phyloP scores from a whole-genome alignment of 2,329 filamentous ascomycete species.

The Daldinia sp. region DNA sequence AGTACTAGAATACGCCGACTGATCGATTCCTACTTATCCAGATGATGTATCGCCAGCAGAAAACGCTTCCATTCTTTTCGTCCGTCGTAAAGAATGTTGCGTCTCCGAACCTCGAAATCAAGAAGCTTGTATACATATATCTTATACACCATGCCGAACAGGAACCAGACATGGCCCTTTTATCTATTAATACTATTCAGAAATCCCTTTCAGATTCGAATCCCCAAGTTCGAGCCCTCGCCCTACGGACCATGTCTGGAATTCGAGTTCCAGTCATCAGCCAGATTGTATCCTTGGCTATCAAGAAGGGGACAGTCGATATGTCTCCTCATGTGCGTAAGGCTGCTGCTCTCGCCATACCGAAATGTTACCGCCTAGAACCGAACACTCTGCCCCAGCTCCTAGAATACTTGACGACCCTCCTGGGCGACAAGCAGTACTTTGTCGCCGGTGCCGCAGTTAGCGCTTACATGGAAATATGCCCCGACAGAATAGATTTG shows the following conservation, averaged over 20 bases:
- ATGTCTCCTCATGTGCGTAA: slow-evolving; percentile 96
- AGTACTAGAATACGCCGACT: slow-evolving; percentile 28
- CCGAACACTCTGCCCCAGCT: slow-evolving; percentile 87
- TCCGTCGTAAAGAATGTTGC: slow-evolving; percentile 98
- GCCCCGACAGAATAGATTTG: slow-evolving; percentile 86
- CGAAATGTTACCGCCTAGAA: slow-evolving; percentile 94
- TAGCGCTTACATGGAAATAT: slow-evolving; percentile 87
- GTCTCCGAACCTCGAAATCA: slow-evolving; percentile 92
- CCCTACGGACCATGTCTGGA: slow-evolving; percentile 95
- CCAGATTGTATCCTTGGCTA: slow-evolving; percentile 94
- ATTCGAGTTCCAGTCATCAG: slow-evolving; percentile 98
- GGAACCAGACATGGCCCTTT: slow-evolving; percentile 92
- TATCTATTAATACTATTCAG: slow-evolving; percentile 99
- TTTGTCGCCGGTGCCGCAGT: slow-evolving; percentile 97
- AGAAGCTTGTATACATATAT: slow-evolving; percentile 99
- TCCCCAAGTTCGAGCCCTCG: slow-evolving; percentile 89
- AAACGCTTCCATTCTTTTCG: slow-evolving; percentile 94
- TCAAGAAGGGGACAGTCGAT: slow-evolving; percentile 92
- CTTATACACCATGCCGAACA: slow-evolving; percentile 96
- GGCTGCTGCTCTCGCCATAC: slow-evolving; percentile 91
- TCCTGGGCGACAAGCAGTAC: slow-evolving; percentile 93
- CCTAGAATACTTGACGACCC: slow-evolving; percentile 79
- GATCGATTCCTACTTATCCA: slow-evolving; percentile 54
- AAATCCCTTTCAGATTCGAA: slow-evolving; percentile 95
- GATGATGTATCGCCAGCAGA: slow-evolving; percentile 96